Evolutionary conservation across 768 basidiomycete genomes (phyloP).

Genomic region (Hericium alpestre): DNA sequence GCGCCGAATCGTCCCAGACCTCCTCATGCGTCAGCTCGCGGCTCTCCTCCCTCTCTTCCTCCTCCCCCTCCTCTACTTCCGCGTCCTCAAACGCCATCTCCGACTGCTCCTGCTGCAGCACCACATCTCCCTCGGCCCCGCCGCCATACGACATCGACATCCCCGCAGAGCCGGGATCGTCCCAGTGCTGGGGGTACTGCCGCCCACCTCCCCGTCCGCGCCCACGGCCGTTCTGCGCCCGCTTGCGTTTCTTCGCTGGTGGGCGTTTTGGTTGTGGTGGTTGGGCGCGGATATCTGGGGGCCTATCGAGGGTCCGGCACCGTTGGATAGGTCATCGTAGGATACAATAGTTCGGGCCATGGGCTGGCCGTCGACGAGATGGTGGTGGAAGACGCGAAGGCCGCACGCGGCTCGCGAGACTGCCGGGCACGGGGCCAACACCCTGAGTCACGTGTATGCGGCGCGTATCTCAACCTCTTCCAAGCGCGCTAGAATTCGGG

Average conservation of each 20-base stretch:
- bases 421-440: too few relatives aligned
- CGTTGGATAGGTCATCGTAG: background rate
- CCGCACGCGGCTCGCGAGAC: too few relatives aligned
- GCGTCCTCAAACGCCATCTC: background rate
- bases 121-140: conserved; percentile 3
- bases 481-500: too few relatives aligned
- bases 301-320: conserved; percentile 2
- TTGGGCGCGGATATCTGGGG: conserved; percentile 5
- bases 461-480: too few relatives aligned
- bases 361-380: background rate
- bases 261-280: background rate
- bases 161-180: conserved; percentile 25
- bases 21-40: conserved; percentile 60
- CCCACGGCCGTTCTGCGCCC: background rate
- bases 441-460: too few relatives aligned
- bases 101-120: conserved; percentile 4
- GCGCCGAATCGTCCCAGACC: conserved; percentile 79
- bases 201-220: conserved; percentile 10
- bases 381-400: background rate
- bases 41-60: conserved; percentile 39
- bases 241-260: conserved; percentile 11
- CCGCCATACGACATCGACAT: conserved; percentile 24
- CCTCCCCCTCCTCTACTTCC: conserved; percentile 17
- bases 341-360: background rate
- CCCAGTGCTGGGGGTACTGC: conserved; percentile 31